Base-by-base conservation (phyloP, 1,139 yeast genomes). In the Insectozyma bohioensis region DNA sequence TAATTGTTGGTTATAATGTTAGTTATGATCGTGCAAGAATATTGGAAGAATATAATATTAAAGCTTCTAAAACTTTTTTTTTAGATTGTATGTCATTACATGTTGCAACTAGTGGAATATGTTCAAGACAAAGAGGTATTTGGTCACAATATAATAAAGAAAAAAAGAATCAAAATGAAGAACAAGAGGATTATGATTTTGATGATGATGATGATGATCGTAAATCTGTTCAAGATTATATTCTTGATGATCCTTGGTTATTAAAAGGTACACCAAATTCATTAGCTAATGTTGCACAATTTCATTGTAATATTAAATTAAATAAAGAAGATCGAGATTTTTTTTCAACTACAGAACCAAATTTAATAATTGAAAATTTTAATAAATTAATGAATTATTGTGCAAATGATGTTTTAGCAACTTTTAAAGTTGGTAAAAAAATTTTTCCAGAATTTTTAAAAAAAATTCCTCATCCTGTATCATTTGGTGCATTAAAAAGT, bases 21-120 rank as follows among this genome's bases (percentile, higher is more conserved):
- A 81, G 95, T 13, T 94, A 81, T 52, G 99, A 94, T 56, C 70
- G 99, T 30, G 94, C 95, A 4, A 68, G 95, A 26, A 76, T 90
- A 1, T 50, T 67, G 24, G 97, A 94, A 36, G 98, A 94, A 55
- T 94, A 94, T 58, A 70, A 74, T 47, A 54, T 92, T 23, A 58
- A 66, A 24, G 75, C 70, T 31, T 69, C 95, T 0, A 78, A 81
- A 47, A 85, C 85, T 2, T 88, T 87, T 56, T 94, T 67, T 49
- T 46, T 94, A 36, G 99, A 94, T 56, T 92, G 95, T 1, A 85
- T 92, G 92, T 82, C 97, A 1, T 63, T 94, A 15, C 98, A 94
- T 59, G 80, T 90, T 23, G 95, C 97, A 0, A 79, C 80, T 1
- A 80, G 85, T 33, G 99, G 99, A 0, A 83, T 94, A 73, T 86